These are phyloP conservation scores for Rhipidocladum racemiflorum DNA, from an alignment of 176 grass and related monocot species.

Conservation along the genomic window DNA sequence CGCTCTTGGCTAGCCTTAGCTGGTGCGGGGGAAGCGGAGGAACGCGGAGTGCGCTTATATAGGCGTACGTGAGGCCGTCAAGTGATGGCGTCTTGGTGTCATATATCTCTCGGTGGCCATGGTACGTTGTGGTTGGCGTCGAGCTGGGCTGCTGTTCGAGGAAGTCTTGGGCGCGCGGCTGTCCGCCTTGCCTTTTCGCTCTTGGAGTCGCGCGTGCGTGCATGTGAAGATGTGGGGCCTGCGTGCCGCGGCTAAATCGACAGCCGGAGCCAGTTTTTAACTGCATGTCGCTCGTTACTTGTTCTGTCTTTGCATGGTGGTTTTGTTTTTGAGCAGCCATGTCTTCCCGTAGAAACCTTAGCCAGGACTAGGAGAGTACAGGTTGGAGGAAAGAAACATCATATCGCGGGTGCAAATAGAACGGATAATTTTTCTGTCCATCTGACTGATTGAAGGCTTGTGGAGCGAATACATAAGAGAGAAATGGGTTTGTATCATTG, in stretches of 20 bases:
- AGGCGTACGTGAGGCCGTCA: slow-evolving; percentile 29
- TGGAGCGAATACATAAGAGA: too few species aligned
- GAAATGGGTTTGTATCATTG: too few species aligned
- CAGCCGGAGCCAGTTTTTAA: background rate
- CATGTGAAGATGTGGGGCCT: background rate
- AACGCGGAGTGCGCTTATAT: slow-evolving; percentile 9
- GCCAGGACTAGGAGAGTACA: background rate
- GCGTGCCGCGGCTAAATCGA: slow-evolving; percentile 21
- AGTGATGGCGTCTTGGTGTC: background rate
- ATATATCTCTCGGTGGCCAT: background rate
- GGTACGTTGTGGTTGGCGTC: slow-evolving; percentile 45
- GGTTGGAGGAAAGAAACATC: background rate
- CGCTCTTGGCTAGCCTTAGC: background rate
- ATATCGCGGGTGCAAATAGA: too few species aligned
- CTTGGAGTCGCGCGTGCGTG: slow-evolving; percentile 4
- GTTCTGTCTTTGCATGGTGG: background rate
- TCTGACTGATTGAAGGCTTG: too few species aligned
- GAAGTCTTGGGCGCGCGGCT: background rate
- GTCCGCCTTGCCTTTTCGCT: background rate
- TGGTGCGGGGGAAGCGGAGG: slow-evolving; percentile 5
- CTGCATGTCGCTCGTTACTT: background rate
- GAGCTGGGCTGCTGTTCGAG: background rate
- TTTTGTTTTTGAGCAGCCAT: background rate
- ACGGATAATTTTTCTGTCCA: too few species aligned
- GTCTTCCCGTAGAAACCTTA: background rate